Base-by-base conservation (phyloP, 176 grass and related monocot species). In the Triticum turgidum region DNA sequence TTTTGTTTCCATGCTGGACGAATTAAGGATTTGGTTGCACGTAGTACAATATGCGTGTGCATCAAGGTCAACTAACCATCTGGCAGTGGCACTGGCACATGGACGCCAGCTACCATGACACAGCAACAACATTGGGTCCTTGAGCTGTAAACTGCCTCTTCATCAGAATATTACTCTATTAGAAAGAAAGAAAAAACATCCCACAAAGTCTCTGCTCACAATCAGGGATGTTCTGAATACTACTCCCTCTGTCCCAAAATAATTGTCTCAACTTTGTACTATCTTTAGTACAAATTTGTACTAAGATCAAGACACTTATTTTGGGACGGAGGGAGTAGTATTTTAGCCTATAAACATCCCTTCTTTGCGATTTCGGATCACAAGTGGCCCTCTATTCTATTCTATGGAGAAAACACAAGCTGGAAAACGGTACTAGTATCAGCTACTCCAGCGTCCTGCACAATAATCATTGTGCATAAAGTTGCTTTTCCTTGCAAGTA, bases 401-500 rank as follows among this genome's bases (percentile, higher is more conserved):
- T 52, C 49, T 52, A 52, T 17, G 80, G 47, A 68, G 14, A 61
- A 75, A 75, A 83, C 49, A 79, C 37, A 84, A 69, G n/a, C 45
- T 75, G 6, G 58, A 84, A 87, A 91, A 68, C 15, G 15, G 32
- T 32, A 32, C 4, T 68, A 45, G 21, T 67, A 79, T 75, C 74
- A 47, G 80, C 42, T 87, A 87, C 42, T 42, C 59, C 80, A 83
- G 51, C 84, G 83, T 75, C 44, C 61, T 44, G 80, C 21, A 75
- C 33, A 83, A 91, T 91, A 83, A 91, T 91, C 58, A 80, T 84
- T 76, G 59, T 29, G 61, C 65, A 87, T 65, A 87, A 87, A 87
- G 75, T 52, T 44, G 25, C 33, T 84, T 87, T 84, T 80, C 44
- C 89, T 91, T 87, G 67, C 14, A 79, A 87, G 58, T 72, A 67